Base-by-base conservation (phyloP, 208 protist species). In the Leishmania gerbilli region DNA sequence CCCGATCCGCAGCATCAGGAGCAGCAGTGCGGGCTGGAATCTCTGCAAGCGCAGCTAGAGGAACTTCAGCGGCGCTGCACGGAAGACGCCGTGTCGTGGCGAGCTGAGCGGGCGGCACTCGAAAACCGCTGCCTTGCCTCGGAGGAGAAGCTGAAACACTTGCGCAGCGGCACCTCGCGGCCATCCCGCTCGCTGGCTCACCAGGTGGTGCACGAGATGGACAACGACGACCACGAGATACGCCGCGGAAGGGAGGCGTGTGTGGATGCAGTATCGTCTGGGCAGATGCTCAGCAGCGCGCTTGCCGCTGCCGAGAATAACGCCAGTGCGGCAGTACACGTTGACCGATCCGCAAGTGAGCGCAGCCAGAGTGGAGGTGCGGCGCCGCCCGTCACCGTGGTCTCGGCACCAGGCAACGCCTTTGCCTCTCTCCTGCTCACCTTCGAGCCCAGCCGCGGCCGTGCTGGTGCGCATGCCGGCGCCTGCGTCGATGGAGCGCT, bases 401-500 rank as follows among this genome's bases (percentile, higher is more conserved):
- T n/a, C 7, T 58, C 55, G 21, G 55, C 55, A 19, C 49, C 37
- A 4, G 64, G 24, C 8, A 60, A 34, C 31, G 72, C 79, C 49
- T 74, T 83, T n/a, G 79, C 79, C n/a, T 83, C 79, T 11, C 74
- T 84, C 37, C 74, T 84, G 21, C 75, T 84, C 53, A 74, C 53
- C 42, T 79, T 58, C 74, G 7, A 79, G 15, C 67, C 67, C 42
- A 40, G n/a, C 67, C 21, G 42, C 37, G 21, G 34, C 67, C 55
- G 55, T 58, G 19, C 55, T 58, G 55, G 21, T 58, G 55, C 21
- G 55, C 55, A 24, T 11, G 34, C 34, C n/a, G 47, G 51, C 1
- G 75, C 37, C 37, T 40, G 24, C 45, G 80, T 84, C 45, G 80
- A 84, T 49, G 80, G 80, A 24, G 80, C 75, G 56, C 75, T 84